A percentile compares a stretch with the other conserved stretches of the same genome.
phyloP scores from a whole-genome alignment of 768 basidiomycete genomes.

The Suillus ampliporus region DNA sequence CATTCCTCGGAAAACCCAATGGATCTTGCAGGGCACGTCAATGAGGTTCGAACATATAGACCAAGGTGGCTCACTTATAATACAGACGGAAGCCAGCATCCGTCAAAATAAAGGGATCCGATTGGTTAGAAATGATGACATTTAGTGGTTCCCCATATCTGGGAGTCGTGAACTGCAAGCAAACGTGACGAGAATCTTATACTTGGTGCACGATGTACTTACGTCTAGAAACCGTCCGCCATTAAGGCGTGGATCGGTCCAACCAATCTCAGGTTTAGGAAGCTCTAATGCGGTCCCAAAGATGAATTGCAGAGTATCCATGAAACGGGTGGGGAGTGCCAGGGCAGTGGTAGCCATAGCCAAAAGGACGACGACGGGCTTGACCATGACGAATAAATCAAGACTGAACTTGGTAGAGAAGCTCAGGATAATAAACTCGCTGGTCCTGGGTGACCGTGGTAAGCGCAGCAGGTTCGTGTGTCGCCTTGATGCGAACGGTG shows the following conservation, averaged over 20 bases:
- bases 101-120: conserved; percentile 81
- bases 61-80: conserved; percentile 54
- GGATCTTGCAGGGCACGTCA: conserved; percentile 50
- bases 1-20: conserved; percentile 87
- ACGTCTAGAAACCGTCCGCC: conserved; percentile 84
- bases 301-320: conserved; percentile 5
- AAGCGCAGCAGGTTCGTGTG: not conserved
- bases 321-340: conserved; percentile 1
- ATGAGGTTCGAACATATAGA: not conserved
- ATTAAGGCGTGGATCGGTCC: conserved; percentile 71
- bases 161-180: conserved; percentile 64
- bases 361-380: not conserved
- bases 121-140: conserved; percentile 77
- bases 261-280: conserved; percentile 43
- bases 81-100: conserved; percentile 73
- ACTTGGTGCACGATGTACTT: conserved; percentile 28
- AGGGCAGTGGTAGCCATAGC: not conserved
- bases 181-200: not conserved
- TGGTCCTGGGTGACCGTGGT: not conserved
- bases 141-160: conserved; percentile 83
- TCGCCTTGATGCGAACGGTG: not conserved
- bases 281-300: not conserved
- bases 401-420: no score
- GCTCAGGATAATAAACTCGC: not conserved
- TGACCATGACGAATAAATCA: not conserved